These are phyloP conservation scores for Carex pumila DNA, from an alignment of 176 grass and related monocot genomes.

Conservation along the genomic window DNA sequence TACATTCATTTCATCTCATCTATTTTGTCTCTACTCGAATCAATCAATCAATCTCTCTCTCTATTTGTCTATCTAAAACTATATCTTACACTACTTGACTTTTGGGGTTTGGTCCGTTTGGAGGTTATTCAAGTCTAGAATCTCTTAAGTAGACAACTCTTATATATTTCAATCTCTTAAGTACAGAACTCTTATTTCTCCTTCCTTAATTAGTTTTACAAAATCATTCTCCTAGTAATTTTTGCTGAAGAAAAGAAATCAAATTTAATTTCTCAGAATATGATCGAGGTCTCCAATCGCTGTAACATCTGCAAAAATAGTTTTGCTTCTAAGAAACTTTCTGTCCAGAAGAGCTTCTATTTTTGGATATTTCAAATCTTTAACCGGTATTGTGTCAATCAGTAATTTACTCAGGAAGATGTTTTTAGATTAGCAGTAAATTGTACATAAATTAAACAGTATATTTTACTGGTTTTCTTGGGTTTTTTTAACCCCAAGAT, in stretches of 20 bases:
- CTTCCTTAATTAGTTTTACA: background rate
- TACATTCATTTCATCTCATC: background rate
- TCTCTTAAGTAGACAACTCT: too few relatives aligned
- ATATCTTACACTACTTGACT: background rate
- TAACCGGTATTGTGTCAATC: constrained; percentile 28
- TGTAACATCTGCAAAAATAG: constrained; percentile 24
- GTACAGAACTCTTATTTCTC: background rate
- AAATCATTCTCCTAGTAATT: background rate
- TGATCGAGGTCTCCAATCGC: constrained; percentile 36
- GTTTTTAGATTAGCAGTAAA: background rate
- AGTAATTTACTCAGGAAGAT: background rate
- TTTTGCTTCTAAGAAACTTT: constrained; percentile 29
- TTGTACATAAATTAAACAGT: background rate
- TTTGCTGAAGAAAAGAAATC: background rate
- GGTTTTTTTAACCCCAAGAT: constrained; percentile 8
- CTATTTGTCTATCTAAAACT: background rate
- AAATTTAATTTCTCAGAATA: constrained; percentile 32
- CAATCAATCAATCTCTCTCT: background rate
- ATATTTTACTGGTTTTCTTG: background rate
- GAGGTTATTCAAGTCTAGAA: background rate
- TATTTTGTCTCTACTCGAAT: constrained; percentile 14
- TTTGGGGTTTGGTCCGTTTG: background rate
- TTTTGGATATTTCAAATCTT: constrained; percentile 93
- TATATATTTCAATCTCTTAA: too few relatives aligned
- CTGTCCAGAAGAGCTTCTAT: constrained; percentile 56